phyloP scores from a whole-genome alignment of 1,139 yeast genomes.

The Protomyces gravidus region DNA sequence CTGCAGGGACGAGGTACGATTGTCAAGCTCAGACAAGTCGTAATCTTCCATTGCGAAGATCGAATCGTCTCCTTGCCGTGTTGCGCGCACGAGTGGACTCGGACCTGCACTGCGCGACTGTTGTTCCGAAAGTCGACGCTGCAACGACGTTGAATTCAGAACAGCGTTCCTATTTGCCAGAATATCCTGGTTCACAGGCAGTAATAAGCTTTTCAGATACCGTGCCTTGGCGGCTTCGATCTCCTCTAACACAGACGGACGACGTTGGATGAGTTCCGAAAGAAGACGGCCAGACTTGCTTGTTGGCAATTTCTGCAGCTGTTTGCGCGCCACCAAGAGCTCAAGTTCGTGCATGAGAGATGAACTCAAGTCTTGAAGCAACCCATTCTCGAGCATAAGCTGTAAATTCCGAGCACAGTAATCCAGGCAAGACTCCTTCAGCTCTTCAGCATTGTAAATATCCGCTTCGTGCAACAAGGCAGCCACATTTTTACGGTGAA shows the following conservation, averaged over 20 bases:
- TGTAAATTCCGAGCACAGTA: constrained; percentile 66
- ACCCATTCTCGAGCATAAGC: constrained; percentile 53
- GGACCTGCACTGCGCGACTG: constrained; percentile 1
- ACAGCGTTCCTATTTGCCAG: background rate
- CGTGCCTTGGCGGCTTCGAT: constrained; percentile 24
- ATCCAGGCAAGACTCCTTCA: constrained; percentile 62
- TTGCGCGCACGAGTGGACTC: constrained; percentile 17
- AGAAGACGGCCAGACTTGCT: constrained; percentile 33
- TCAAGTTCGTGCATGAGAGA: constrained; percentile 41
- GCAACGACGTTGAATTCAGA: background rate
- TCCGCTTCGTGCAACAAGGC: constrained; percentile 55
- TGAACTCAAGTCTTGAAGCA: constrained; percentile 37
- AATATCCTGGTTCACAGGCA: background rate
- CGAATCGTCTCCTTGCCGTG: background rate
- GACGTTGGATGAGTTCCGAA: constrained; percentile 29
- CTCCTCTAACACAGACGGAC: constrained; percentile 21
- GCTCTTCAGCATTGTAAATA: constrained; percentile 50
- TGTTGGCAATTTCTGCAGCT: constrained; percentile 32
- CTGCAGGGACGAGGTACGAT: background rate
- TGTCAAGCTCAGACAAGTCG: constrained; percentile 2
- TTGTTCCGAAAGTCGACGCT: constrained; percentile 1
- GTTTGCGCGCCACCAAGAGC: constrained; percentile 36
- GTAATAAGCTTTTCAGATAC: constrained; percentile 4
- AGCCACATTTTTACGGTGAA: constrained; percentile 37
- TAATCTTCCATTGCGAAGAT: constrained; percentile 36